phyloP scores from a whole-genome alignment of 345 rosid genomes.

The Aquilaria sinensis region DNA sequence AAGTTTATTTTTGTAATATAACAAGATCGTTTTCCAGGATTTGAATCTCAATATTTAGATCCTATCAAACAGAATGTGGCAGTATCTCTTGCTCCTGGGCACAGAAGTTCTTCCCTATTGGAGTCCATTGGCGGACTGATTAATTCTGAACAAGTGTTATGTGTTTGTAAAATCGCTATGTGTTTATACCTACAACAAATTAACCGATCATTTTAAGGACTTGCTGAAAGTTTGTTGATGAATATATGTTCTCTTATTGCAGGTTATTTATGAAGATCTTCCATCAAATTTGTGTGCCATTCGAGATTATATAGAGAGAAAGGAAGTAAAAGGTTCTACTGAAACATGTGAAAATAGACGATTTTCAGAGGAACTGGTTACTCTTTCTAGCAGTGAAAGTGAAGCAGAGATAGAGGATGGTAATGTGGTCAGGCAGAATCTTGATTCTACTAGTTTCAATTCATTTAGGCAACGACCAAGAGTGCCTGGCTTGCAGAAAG shows the following conservation, averaged over 20 bases:
- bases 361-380: slow-evolving; percentile 25
- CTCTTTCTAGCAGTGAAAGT: slow-evolving; percentile 23
- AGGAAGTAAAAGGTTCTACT: slow-evolving; percentile 25
- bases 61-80: no score
- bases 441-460: slow-evolving; percentile 14
- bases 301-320: slow-evolving; percentile 82
- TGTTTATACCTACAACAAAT: no score
- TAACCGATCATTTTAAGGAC: background rate
- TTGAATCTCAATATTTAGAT: no score
- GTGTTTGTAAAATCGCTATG: no score
- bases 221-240: background rate
- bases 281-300: slow-evolving; percentile 91
- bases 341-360: slow-evolving; percentile 31
- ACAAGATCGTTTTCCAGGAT: no score
- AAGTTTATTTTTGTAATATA: no score
- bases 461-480: slow-evolving; percentile 55
- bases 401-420: slow-evolving; percentile 6
- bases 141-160: no score
- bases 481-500: slow-evolving; percentile 83
- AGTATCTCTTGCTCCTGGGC: no score
- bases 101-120: no score
- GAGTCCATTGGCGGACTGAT: no score
- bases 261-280: slow-evolving; percentile 97
- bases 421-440: slow-evolving; percentile 10
- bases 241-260: slow-evolving; percentile 11